Percentiles rank a stretch among this genome's conserved stretches.
Conservation (phyloP, 345 rosid genomes). For the Limnanthes douglasii region DNA sequence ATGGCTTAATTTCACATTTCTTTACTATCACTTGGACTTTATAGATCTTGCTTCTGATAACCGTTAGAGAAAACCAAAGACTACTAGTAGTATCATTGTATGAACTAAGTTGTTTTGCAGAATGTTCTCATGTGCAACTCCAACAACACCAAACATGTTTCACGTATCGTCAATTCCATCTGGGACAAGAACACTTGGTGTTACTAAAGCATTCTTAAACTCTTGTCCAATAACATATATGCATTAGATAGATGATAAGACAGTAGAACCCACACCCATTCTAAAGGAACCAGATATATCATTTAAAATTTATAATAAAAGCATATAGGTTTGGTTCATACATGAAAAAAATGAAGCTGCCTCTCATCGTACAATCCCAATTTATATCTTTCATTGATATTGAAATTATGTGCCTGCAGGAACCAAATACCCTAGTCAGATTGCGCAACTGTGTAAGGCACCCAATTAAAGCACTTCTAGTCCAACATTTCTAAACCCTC, state of each 20-base stretch:
- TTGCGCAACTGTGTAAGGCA: constrained; percentile 9
- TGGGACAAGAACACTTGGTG: constrained; percentile 62
- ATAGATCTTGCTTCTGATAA: no score
- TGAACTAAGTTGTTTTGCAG: constrained; percentile 4
- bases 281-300: no score
- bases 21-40: no score
- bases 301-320: no score
- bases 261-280: neutral
- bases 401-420: constrained; percentile 95
- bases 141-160: constrained; percentile 55
- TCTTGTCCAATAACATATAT: neutral
- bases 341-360: constrained; percentile 53
- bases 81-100: no score
- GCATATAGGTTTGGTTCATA: no score
- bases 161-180: constrained; percentile 97
- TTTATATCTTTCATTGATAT: constrained; percentile 29
- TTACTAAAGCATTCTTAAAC: neutral
- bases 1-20: no score
- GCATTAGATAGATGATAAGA: neutral
- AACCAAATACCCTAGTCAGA: constrained; percentile 60
- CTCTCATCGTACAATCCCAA: constrained; percentile 31
- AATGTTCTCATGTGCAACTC: constrained; percentile 30
- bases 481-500: neutral
- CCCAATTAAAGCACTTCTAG: constrained; percentile 10
- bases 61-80: no score